Evolutionary conservation across 148 eudicot genomes (phyloP).

Genomic region (Persicaria tinctoria): DNA sequence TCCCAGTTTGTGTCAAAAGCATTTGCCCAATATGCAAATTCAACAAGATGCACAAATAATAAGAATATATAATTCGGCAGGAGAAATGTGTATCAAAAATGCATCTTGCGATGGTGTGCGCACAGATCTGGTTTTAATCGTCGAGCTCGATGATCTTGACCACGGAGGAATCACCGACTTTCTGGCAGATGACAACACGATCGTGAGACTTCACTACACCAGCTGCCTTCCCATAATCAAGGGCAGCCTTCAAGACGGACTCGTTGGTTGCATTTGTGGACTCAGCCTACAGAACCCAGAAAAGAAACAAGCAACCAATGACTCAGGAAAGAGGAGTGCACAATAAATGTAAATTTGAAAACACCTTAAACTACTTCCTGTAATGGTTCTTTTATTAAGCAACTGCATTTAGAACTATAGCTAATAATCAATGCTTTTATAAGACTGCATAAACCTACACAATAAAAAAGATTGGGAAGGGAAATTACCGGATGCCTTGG

Average conservation of each 20-base stretch:
- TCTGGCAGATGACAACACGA: conserved; percentile 86
- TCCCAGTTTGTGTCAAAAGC: background rate
- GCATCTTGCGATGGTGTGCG: background rate
- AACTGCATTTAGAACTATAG: no score
- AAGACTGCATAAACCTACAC: no score
- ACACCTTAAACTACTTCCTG: no score
- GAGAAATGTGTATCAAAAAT: background rate
- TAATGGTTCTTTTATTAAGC: no score
- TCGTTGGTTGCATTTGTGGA: conserved; percentile 78
- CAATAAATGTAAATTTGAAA: no score
- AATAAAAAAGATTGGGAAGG: background rate
- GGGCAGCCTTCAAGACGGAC: conserved; percentile 76
- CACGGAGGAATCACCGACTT: conserved; percentile 86
- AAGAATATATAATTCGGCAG: no score
- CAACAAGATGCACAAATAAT: no score
- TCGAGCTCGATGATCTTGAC: conserved; percentile 95
- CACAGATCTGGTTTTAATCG: conserved; percentile 18
- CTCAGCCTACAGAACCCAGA: conserved; percentile 49
- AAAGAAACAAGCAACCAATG: background rate
- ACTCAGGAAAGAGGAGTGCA: no score
- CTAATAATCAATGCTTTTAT: no score
- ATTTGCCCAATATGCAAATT: background rate
- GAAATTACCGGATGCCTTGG: conserved; percentile 91
- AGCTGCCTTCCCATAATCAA: conserved; percentile 80
- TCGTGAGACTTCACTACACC: conserved; percentile 87